Evolutionary conservation across 768 basidiomycete species (phyloP).

Genomic region (Cubamyces lactineus): DNA sequence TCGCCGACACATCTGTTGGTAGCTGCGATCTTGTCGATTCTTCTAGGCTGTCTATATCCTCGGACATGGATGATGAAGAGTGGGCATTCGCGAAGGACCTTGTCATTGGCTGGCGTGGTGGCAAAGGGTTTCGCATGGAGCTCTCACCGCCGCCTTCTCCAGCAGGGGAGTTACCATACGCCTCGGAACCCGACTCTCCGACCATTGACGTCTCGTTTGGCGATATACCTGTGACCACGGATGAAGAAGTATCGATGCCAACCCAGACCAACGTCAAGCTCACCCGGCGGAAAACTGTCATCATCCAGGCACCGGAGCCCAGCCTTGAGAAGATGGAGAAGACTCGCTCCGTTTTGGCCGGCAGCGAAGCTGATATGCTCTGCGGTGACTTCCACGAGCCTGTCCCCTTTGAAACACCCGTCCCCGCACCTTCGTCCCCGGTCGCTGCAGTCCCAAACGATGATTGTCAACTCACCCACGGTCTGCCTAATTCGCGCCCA

Average conservation of each 20-base stretch:
- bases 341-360: background rate
- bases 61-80: constrained; percentile 33
- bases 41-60: constrained; percentile 4
- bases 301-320: constrained; percentile 32
- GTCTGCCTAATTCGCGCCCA: constrained; percentile 22
- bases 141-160: constrained; percentile 18
- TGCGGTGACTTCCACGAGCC: constrained; percentile 18
- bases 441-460: constrained; percentile 29
- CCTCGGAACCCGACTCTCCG: background rate
- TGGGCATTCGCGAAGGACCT: constrained; percentile 43
- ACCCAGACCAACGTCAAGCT: constrained; percentile 12
- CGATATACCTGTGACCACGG: background rate
- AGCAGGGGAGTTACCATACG: constrained; percentile 11
- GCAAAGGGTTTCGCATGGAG: constrained; percentile 2
- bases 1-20: background rate
- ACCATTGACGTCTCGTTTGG: background rate
- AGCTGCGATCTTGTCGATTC: constrained; percentile 3
- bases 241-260: background rate
- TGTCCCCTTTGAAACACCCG: constrained; percentile 28
- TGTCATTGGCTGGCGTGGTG: constrained; percentile 30
- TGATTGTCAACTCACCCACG: constrained; percentile 25
- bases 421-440: constrained; percentile 5
- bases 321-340: constrained; percentile 1
- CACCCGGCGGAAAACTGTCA: constrained; percentile 34
- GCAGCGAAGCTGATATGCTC: background rate